phyloP scores from a whole-genome alignment of 441 rosid genomes.

The Pelargonium myrrhifolium region DNA sequence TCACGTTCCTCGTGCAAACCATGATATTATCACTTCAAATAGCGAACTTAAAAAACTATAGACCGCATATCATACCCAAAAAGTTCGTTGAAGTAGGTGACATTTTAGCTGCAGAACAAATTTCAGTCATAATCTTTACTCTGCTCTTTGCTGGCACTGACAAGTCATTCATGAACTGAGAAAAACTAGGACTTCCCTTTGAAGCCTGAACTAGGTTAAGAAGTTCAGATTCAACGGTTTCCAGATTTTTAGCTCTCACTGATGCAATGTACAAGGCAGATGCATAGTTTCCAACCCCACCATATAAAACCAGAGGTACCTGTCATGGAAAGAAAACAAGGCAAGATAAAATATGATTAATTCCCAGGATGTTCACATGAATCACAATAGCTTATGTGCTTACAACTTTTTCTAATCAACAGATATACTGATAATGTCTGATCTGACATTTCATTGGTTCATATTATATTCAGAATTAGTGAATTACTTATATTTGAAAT shows the following conservation, averaged over 20 bases:
- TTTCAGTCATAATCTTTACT: constrained; percentile 51
- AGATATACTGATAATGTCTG: neutral
- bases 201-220: constrained; percentile 53
- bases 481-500: neutral
- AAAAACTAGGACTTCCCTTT: constrained; percentile 46
- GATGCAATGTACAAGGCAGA: constrained; percentile 67
- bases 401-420: neutral
- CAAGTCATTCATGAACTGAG: constrained; percentile 67
- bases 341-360: constrained; percentile 2
- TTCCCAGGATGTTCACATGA: neutral
- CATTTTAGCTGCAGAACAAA: constrained; percentile 55
- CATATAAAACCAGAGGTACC: constrained; percentile 73
- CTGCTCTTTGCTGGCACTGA: constrained; percentile 55
- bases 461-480: neutral
- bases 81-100: constrained; percentile 58
- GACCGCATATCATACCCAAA: constrained; percentile 42
- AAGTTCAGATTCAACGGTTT: constrained; percentile 70
- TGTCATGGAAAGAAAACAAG: constrained; percentile 19
- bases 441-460: neutral
- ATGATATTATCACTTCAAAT: neutral
- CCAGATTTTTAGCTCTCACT: constrained; percentile 52
- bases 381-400: neutral
- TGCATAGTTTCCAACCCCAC: constrained; percentile 88
- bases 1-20: neutral
- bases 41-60: neutral